phyloP scores from a whole-genome alignment of 2,329 filamentous ascomycete species.

The Fusarium xylarioides region DNA sequence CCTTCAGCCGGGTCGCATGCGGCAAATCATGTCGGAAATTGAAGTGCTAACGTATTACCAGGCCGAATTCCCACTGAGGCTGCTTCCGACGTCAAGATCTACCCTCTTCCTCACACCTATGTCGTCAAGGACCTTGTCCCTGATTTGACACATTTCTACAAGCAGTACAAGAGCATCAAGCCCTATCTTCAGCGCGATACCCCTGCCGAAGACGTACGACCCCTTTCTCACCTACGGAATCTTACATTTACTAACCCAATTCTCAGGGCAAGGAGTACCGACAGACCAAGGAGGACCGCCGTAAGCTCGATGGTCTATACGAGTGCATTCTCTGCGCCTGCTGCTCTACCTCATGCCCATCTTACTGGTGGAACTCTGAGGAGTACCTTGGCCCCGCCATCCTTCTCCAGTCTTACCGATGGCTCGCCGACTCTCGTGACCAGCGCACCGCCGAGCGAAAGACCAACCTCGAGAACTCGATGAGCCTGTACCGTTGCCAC shows the following conservation, averaged over 20 bases:
- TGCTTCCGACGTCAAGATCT: slow-evolving; percentile 86
- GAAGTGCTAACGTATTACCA: slow-evolving; percentile 51
- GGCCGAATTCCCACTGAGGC: slow-evolving; percentile 92
- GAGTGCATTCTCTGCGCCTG: slow-evolving; percentile 99
- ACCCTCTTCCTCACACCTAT: slow-evolving; percentile 97
- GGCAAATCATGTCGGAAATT: slow-evolving; percentile 37
- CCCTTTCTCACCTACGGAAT: neutral
- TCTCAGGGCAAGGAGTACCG: slow-evolving; percentile 87
- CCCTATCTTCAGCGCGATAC: slow-evolving; percentile 95
- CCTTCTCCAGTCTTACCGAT: slow-evolving; percentile 96
- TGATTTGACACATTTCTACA: slow-evolving; percentile 98
- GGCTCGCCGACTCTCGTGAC: slow-evolving; percentile 94
- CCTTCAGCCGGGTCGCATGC: slow-evolving; percentile 28
- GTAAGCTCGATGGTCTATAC: slow-evolving; percentile 97
- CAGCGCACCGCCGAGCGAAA: slow-evolving; percentile 89
- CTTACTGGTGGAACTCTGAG: slow-evolving; percentile 99
- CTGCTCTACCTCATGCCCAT: slow-evolving; percentile 99
- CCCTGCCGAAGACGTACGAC: slow-evolving; percentile 77
- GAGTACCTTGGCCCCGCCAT: slow-evolving; percentile 98
- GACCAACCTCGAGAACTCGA: slow-evolving; percentile 94
- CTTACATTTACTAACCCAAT: slow-evolving; percentile 9
- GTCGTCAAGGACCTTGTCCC: slow-evolving; percentile 99
- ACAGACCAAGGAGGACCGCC: slow-evolving; percentile 90
- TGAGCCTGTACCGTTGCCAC: slow-evolving; percentile 99
- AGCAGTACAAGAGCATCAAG: slow-evolving; percentile 99